Evolutionary conservation across 2,329 filamentous ascomycete species (phyloP).

Genomic region (Botrytis squamosa): DNA sequence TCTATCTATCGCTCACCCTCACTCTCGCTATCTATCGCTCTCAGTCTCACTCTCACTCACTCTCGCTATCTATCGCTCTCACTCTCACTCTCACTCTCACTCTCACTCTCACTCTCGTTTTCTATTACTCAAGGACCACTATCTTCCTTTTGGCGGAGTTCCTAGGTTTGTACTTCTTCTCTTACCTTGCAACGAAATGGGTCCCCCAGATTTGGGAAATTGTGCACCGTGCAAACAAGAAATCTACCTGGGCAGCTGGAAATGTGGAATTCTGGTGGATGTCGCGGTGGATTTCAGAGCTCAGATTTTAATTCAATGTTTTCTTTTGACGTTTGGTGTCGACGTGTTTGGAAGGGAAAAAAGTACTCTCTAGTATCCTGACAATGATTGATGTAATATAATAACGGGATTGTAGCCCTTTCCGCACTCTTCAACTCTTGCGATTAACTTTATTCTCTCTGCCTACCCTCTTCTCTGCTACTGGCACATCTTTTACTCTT

Average conservation of each 20-base stretch:
- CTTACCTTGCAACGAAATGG: background rate
- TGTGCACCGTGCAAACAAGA: background rate
- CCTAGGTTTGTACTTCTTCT: background rate
- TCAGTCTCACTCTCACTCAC: background rate
- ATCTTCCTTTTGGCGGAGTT: background rate
- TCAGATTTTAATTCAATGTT: background rate
- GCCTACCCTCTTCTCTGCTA: background rate
- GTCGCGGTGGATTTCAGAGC: background rate
- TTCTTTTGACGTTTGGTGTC: background rate
- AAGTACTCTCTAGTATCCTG: background rate
- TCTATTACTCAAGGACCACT: background rate
- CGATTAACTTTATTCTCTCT: background rate
- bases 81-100: background rate
- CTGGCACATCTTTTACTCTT: background rate
- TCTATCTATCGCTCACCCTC: background rate
- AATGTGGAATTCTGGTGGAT: slow-evolving; percentile 1
- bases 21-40: background rate
- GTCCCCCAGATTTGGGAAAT: background rate
- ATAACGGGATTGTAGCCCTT: background rate
- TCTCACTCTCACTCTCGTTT: background rate
- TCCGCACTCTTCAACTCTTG: background rate
- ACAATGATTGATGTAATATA: background rate
- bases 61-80: background rate
- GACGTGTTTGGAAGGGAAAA: background rate
- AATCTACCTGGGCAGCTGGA: background rate